Conservation (phyloP, 2,329 filamentous ascomycete genomes). For the Amesomyces nigricolor region DNA sequence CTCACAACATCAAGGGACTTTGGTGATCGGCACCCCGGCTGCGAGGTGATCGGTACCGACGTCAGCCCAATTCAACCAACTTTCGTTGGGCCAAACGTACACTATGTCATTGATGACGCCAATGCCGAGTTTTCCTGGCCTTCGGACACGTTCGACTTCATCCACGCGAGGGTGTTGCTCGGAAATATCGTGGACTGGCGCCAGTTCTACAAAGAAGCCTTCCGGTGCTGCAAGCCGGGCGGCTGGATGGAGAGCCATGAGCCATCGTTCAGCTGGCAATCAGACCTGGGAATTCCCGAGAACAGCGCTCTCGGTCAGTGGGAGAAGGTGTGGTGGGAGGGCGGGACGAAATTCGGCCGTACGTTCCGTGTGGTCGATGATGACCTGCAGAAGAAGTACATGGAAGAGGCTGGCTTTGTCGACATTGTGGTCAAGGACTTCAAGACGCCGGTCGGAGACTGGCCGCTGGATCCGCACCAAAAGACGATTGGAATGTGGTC, state of each 20-base stretch:
- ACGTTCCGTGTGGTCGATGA: constrained; percentile 16
- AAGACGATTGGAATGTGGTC: constrained; percentile 11
- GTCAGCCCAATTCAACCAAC: constrained; percentile 30
- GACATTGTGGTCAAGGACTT: constrained; percentile 13
- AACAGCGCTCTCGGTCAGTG: constrained; percentile 18
- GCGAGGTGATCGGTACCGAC: constrained; percentile 28
- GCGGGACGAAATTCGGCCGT: constrained; percentile 12
- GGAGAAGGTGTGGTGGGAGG: constrained; percentile 16
- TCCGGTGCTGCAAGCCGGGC: constrained; percentile 21
- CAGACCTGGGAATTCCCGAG: constrained; percentile 39
- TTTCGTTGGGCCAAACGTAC: constrained; percentile 32
- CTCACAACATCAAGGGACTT: constrained; percentile 25
- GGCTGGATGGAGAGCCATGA: constrained; percentile 23
- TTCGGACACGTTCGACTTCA: constrained; percentile 29
- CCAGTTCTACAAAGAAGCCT: constrained; percentile 20
- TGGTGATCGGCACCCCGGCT: constrained; percentile 29
- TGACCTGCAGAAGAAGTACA: constrained; percentile 10
- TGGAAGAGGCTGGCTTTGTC: constrained; percentile 18
- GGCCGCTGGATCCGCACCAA: constrained; percentile 6
- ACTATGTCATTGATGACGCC: constrained; percentile 35
- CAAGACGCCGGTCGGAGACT: constrained; percentile 9
- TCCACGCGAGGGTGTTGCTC: constrained; percentile 30
- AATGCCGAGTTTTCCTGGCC: constrained; percentile 27
- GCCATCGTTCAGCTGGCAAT: constrained; percentile 17
- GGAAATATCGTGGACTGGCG: constrained; percentile 31